Conservation (phyloP, 2,329 filamentous ascomycete genomes). For the Penicillium brevicompactum region DNA sequence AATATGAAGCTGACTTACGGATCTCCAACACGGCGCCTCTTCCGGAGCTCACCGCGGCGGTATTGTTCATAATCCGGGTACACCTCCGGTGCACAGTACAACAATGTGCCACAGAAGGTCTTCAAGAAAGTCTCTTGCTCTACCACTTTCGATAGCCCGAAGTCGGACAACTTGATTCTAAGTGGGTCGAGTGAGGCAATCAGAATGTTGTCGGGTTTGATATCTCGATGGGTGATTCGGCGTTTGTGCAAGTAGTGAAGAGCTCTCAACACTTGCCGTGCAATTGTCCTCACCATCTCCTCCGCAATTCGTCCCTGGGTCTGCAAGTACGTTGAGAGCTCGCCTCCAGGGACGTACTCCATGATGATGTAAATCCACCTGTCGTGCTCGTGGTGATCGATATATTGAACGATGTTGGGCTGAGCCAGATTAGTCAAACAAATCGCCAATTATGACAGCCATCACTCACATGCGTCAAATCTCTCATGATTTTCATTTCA, state of each 20-base stretch:
- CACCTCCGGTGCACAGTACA: constrained; percentile 96
- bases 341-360: constrained; percentile 84
- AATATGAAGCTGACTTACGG: constrained; percentile 36
- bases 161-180: constrained; percentile 89
- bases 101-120: constrained; percentile 92
- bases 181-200: constrained; percentile 74
- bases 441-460: background rate
- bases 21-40: constrained; percentile 59
- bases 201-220: constrained; percentile 97
- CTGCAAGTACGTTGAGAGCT: constrained; percentile 74
- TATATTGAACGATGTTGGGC: constrained; percentile 88
- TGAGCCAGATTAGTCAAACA: constrained; percentile 35
- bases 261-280: constrained; percentile 70
- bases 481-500: constrained; percentile 94
- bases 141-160: constrained; percentile 93
- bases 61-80: constrained; percentile 80
- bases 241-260: constrained; percentile 82
- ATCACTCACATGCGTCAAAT: constrained; percentile 72
- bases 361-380: constrained; percentile 92
- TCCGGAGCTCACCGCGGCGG: constrained; percentile 61
- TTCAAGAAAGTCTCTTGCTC: constrained; percentile 89
- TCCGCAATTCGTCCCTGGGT: constrained; percentile 67
- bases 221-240: constrained; percentile 95
- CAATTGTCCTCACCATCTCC: constrained; percentile 68
- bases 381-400: constrained; percentile 83